These are phyloP conservation scores for Aschersonia sp. DNA, from an alignment of 2,329 filamentous ascomycete species.

Conservation along the genomic window DNA sequence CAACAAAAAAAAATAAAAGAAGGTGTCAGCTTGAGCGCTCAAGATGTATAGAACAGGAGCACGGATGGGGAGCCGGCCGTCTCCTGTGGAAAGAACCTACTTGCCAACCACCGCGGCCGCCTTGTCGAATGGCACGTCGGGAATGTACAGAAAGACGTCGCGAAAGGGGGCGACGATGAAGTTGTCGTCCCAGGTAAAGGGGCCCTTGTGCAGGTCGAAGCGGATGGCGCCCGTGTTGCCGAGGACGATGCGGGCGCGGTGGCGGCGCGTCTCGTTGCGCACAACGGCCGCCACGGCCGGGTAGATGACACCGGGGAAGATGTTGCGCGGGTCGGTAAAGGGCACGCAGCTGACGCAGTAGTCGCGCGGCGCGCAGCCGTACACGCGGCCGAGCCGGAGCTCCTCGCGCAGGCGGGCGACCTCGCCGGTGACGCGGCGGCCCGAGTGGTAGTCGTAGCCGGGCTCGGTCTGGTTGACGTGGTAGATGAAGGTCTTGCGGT, in stretches of 20 bases:
- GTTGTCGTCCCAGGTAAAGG: slow-evolving; percentile 38
- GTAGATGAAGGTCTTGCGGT: slow-evolving; percentile 48
- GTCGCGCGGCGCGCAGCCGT: slow-evolving; percentile 44
- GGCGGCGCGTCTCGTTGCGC: slow-evolving; percentile 32
- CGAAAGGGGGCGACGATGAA: slow-evolving; percentile 42
- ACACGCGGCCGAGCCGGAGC: slow-evolving; percentile 39
- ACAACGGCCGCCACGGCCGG: slow-evolving; percentile 36
- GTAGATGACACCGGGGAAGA: slow-evolving; percentile 34
- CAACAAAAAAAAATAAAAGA: not conserved
- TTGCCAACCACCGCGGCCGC: slow-evolving; percentile 20
- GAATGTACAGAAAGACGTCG: slow-evolving; percentile 37
- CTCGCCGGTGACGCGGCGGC: slow-evolving; percentile 27
- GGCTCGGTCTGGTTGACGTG: slow-evolving; percentile 38
- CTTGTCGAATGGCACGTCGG: slow-evolving; percentile 31
- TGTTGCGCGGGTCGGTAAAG: slow-evolving; percentile 34
- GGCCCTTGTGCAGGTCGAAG: slow-evolving; percentile 47
- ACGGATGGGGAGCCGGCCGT: no score
- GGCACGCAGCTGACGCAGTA: slow-evolving; percentile 44
- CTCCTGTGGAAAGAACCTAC: slow-evolving; percentile 6
- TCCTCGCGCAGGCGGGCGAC: slow-evolving; percentile 35
- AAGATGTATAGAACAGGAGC: not conserved
- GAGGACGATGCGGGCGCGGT: slow-evolving; percentile 38
- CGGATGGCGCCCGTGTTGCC: slow-evolving; percentile 46
- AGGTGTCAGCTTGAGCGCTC: not conserved
- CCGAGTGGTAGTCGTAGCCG: slow-evolving; percentile 33